A percentile compares a stretch with the other conserved stretches of the same genome.
These are phyloP conservation scores for Apophysomyces variabilis DNA, from an alignment of 371 early-diverging fungal genomes.

Conservation along the genomic window DNA sequence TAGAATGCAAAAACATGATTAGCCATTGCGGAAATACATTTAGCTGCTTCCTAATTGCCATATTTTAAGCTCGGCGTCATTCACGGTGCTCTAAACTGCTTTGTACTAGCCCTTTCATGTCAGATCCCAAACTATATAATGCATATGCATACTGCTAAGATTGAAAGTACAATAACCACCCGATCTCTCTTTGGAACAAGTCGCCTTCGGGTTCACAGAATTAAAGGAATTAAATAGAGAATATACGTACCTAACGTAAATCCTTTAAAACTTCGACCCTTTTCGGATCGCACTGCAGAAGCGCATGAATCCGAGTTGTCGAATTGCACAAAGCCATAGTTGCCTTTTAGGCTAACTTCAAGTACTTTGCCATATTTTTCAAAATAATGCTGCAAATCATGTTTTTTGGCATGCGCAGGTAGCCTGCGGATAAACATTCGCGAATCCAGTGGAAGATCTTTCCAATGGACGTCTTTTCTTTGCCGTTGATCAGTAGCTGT, in stretches of 20 bases:
- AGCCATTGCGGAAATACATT: neutral
- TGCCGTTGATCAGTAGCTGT: neutral
- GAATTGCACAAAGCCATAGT: constrained; percentile 22
- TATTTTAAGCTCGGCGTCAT: too few species aligned
- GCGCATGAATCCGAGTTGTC: constrained; percentile 17
- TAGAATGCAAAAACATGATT: neutral
- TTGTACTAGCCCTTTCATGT: too few species aligned
- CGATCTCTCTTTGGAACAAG: neutral
- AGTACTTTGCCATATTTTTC: constrained; percentile 17
- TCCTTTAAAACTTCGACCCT: constrained; percentile 17
- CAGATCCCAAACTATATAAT: neutral
- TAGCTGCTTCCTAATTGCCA: too few species aligned
- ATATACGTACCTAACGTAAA: constrained; percentile 19
- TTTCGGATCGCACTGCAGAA: constrained; percentile 16
- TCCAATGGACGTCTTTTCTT: neutral
- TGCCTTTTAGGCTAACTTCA: constrained; percentile 18
- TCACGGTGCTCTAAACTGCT: too few species aligned
- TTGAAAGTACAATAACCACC: neutral
- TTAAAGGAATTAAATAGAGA: neutral
- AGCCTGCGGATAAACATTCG: constrained; percentile 7
- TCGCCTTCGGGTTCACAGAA: neutral
- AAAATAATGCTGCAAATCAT: constrained; percentile 9
- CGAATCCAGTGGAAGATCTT: constrained; percentile 1
- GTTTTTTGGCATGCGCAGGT: neutral
- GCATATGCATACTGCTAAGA: neutral